Percentiles rank a stretch among this genome's conserved stretches.
These are phyloP conservation scores for Yamadazyma friedrichii DNA, from an alignment of 1,139 yeast genomes.

Conservation along the genomic window DNA sequence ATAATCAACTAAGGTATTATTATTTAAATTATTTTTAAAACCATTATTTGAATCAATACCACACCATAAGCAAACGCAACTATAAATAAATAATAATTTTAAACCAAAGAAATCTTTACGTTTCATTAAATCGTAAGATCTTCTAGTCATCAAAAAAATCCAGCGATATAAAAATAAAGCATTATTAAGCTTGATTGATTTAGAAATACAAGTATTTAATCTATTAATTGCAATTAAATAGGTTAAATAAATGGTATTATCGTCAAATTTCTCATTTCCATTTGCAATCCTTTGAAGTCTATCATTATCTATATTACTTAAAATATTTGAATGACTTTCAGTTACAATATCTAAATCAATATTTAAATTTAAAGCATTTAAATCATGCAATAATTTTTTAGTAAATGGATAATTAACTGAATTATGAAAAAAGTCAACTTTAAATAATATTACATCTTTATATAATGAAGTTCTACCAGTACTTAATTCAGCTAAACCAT, in stretches of 20 bases:
- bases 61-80: conserved; percentile 19
- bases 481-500: conserved; percentile 5
- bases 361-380: neutral
- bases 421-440: neutral
- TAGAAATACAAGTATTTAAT: conserved; percentile 11
- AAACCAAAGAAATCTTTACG: conserved; percentile 22
- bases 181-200: conserved; percentile 8
- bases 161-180: conserved; percentile 22
- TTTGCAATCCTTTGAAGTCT: too few relatives aligned
- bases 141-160: conserved; percentile 18
- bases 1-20: conserved; percentile 26
- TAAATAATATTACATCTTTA: too few relatives aligned
- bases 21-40: conserved; percentile 9
- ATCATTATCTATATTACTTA: too few relatives aligned
- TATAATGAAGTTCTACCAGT: too few relatives aligned
- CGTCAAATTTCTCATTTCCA: too few relatives aligned
- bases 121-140: conserved; percentile 16
- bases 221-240: too few relatives aligned
- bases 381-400: neutral
- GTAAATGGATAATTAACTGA: neutral
- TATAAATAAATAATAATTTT: conserved; percentile 22
- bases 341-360: neutral
- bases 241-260: too few relatives aligned
- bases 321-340: neutral
- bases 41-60: conserved; percentile 13